Conservation (phyloP, 2,329 filamentous ascomycete species). For the Xylaria sp. region DNA sequence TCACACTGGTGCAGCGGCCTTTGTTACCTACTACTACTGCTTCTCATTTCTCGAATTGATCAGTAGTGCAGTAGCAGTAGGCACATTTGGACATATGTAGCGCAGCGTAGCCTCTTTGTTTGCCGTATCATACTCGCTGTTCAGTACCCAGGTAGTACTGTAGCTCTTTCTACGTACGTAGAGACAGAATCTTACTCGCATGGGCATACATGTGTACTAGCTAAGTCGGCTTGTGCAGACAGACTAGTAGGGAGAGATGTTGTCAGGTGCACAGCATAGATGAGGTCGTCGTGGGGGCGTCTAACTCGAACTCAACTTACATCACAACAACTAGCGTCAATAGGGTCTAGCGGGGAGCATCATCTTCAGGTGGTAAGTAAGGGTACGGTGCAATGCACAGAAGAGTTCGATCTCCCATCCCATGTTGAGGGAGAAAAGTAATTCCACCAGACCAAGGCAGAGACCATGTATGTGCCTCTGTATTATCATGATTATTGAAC, state of each 20-base stretch:
- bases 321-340: neutral
- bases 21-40: neutral
- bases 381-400: neutral
- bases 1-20: neutral
- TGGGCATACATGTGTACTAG: slow-evolving; percentile 2
- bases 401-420: neutral
- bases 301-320: neutral
- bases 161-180: too few relatives aligned
- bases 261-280: slow-evolving; percentile 21
- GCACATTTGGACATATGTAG: neutral
- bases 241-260: neutral
- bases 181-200: slow-evolving; percentile 9
- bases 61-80: too few relatives aligned
- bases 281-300: slow-evolving; percentile 18
- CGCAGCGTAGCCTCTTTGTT: neutral
- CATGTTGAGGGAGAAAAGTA: too few relatives aligned
- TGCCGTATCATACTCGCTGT: too few relatives aligned
- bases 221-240: neutral
- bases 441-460: too few relatives aligned
- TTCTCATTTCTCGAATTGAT: too few relatives aligned
- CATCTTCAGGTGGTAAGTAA: too few relatives aligned
- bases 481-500: too few relatives aligned
- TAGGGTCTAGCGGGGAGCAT: slow-evolving; percentile 1
- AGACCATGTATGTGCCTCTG: too few relatives aligned
- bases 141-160: neutral